phyloP scores from a whole-genome alignment of 129 eudicot genomes.

The Deinandra increscens region DNA sequence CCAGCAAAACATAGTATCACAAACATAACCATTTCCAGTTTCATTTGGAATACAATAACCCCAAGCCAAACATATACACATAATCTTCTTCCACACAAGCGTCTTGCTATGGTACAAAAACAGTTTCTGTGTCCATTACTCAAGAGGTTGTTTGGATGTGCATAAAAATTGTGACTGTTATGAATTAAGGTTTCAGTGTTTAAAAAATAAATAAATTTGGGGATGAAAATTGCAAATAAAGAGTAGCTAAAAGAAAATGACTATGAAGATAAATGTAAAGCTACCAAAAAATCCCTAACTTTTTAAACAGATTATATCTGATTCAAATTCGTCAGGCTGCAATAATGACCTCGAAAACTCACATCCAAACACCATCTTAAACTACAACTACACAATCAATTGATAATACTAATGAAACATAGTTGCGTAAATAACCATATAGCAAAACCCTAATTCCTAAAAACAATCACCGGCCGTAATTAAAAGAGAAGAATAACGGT shows the following conservation, averaged over 20 bases:
- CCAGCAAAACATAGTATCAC: not conserved
- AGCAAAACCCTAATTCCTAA: slow-evolving; percentile 8
- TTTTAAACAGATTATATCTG: not conserved
- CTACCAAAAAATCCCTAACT: not conserved
- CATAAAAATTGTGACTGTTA: not conserved
- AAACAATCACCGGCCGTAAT: not conserved
- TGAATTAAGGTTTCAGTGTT: not conserved
- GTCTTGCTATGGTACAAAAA: not conserved
- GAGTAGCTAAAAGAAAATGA: not conserved
- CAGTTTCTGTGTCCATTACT: not conserved
- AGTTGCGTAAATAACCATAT: too few species aligned
- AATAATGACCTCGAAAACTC: not conserved
- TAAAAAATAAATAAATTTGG: not conserved
- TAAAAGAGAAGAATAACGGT: not conserved
- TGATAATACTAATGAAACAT: too few species aligned
- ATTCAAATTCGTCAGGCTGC: slow-evolving; percentile 5
- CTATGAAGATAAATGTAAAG: not conserved
- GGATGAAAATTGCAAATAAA: not conserved
- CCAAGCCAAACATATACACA: not conserved
- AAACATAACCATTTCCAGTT: not conserved
- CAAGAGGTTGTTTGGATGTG: not conserved
- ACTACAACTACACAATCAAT: not conserved
- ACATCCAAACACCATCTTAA: not conserved
- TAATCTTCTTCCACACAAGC: not conserved
- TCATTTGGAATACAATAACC: slow-evolving; percentile 17